These are phyloP conservation scores for Discostella pseudostelligera DNA, from an alignment of 108 stramenopile species.

Conservation along the genomic window DNA sequence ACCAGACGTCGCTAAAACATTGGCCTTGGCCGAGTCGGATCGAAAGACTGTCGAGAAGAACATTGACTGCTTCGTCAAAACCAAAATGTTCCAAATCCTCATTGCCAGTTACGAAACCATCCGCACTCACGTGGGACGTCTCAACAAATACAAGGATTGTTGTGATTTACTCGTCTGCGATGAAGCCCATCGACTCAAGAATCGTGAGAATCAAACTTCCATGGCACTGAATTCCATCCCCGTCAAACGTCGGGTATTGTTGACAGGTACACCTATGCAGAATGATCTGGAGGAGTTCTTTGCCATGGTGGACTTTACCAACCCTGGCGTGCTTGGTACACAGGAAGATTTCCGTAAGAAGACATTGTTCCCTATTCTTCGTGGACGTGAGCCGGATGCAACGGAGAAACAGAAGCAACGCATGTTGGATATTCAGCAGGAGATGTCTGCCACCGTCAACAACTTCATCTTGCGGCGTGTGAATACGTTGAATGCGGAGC, in stretches of 20 bases:
- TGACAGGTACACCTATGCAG: conserved; percentile 92
- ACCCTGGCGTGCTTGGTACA: conserved; percentile 89
- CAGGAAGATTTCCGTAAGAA: conserved; percentile 83
- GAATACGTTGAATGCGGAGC: conserved; percentile 96
- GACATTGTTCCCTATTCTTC: conserved; percentile 82
- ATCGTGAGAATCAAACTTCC: conserved; percentile 93
- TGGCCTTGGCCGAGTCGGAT: conserved; percentile 87
- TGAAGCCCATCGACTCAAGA: conserved; percentile 98
- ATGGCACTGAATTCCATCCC: conserved; percentile 84
- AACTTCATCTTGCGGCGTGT: conserved; percentile 95
- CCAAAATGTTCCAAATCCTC: conserved; percentile 82
- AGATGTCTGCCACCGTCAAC: conserved; percentile 91
- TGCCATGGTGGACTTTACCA: conserved; percentile 98
- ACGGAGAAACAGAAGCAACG: conserved; percentile 76
- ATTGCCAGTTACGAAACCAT: conserved; percentile 95
- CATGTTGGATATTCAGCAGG: conserved; percentile 86
- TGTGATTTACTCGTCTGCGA: conserved; percentile 97
- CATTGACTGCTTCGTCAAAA: conserved; percentile 78
- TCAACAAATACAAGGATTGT: conserved; percentile 73
- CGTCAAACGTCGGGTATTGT: conserved; percentile 85
- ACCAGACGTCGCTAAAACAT: conserved; percentile 67
- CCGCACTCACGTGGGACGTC: conserved; percentile 82
- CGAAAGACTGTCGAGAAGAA: conserved; percentile 82
- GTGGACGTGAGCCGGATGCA: conserved; percentile 96
- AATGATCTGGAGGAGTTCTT: conserved; percentile 97